Evolutionary conservation across 2,329 filamentous ascomycete species (phyloP).

Genomic region (Clonostachys solani): DNA sequence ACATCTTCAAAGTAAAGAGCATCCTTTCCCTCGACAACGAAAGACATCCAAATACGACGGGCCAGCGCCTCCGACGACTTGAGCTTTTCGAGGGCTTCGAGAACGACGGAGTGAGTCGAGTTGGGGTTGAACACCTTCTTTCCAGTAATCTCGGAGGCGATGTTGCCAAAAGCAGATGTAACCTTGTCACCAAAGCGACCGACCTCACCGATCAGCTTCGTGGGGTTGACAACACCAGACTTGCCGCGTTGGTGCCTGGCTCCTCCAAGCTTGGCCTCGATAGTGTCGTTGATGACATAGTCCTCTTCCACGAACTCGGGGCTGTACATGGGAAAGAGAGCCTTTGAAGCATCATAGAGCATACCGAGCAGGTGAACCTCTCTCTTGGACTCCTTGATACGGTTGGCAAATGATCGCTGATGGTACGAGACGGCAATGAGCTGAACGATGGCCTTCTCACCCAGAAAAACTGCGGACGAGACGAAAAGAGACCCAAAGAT

Average conservation of each 20-base stretch:
- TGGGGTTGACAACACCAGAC: conserved; percentile 66
- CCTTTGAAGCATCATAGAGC: conserved; percentile 85
- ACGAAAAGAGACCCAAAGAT: conserved; percentile 65
- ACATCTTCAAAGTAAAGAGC: conserved; percentile 77
- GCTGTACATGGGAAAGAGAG: conserved; percentile 90
- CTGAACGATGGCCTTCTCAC: conserved; percentile 76
- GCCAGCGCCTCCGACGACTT: conserved; percentile 85
- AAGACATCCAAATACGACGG: conserved; percentile 97
- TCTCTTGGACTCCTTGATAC: conserved; percentile 87
- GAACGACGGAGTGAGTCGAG: conserved; percentile 82
- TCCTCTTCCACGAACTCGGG: conserved; percentile 89
- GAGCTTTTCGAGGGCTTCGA: conserved; percentile 83
- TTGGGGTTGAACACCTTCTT: conserved; percentile 94
- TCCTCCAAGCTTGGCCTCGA: conserved; percentile 62
- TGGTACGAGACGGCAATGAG: conserved; percentile 84
- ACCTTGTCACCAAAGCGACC: conserved; percentile 88
- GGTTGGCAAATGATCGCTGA: conserved; percentile 74
- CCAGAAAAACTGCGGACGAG: conserved; percentile 66
- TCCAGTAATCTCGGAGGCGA: conserved; percentile 91
- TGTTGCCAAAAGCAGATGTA: conserved; percentile 86
- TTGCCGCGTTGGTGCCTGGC: conserved; percentile 40
- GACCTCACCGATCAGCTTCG: conserved; percentile 73
- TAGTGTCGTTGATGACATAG: conserved; percentile 82
- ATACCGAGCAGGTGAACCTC: conserved; percentile 77
- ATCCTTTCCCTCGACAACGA: conserved; percentile 86